Evolutionary conservation across 192 early-diverging fungal genomes (phyloP).

Genomic region (Gonapodya sp.): DNA sequence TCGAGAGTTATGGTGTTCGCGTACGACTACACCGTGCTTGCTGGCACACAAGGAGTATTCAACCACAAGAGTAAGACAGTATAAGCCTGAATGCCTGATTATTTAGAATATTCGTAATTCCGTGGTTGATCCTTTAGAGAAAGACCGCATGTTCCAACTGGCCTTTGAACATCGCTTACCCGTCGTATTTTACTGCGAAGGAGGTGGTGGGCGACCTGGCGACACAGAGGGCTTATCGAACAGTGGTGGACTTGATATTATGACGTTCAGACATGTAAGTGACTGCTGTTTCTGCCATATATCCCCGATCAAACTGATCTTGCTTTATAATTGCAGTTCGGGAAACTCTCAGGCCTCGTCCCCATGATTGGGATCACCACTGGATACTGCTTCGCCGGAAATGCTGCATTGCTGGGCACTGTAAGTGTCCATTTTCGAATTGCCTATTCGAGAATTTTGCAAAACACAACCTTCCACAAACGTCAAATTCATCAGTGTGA

Average conservation of each 20-base stretch:
- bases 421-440: no score
- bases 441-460: no score
- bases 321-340: background rate
- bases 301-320: background rate
- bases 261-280: conserved; percentile 2
- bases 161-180: conserved; percentile 14
- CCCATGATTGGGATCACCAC: conserved; percentile 16
- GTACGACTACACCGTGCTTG: conserved; percentile 20
- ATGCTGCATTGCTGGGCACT: conserved; percentile 14
- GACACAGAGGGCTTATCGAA: conserved; percentile 10
- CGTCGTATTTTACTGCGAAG: conserved; percentile 20
- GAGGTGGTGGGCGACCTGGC: conserved; percentile 19
- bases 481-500: conserved; percentile 9
- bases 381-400: conserved; percentile 19
- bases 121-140: background rate
- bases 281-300: background rate
- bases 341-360: background rate
- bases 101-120: no score
- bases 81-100: background rate
- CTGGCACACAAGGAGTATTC: conserved; percentile 19
- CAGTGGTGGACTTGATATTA: conserved; percentile 10
- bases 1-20: conserved; percentile 2
- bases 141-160: conserved; percentile 18
- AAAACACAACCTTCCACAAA: background rate
- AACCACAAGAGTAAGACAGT: conserved; percentile 14